Base-by-base conservation (phyloP, 2,329 filamentous ascomycete species). In the Diaporthe citrichinensis region DNA sequence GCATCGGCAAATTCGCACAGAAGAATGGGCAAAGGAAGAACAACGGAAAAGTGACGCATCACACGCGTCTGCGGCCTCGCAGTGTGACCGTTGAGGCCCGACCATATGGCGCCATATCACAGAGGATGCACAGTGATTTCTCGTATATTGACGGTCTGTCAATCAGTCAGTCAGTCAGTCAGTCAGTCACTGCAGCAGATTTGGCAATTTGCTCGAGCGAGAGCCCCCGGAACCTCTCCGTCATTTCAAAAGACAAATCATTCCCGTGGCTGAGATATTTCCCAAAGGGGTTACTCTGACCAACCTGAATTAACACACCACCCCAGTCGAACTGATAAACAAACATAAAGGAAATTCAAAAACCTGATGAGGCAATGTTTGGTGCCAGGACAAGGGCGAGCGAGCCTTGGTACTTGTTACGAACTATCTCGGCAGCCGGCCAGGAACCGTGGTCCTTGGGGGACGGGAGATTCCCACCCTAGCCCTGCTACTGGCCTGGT, bases 1-100 rank as follows among this genome's bases (percentile, higher is more conserved):
- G n/a, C 46, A 41, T 55, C 65, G 65, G 65, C 49, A 69, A 69
- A 69, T 69, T 69, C 65, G 34, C n/a, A 49, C 65, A 69, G 10
- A 41, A n/a, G 7, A 7, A 31, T 1, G 14, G 6, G 15, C 23
- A 31, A 28, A 20, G 41, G 10, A 28, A 28, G 39, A 25, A 25
- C 36, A 44, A 7, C 14, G 3, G 23, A 25, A 53, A 69, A 41
- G 31, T 55, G 65, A 69, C 5, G 7, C 65, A 69, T 69, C 65
- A 25, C 49, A 25, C 34, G 49, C 41, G 51, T 69, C 65, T 41
- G 49, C 25, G 31, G 20, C 23, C 46, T 28, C 15, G 65, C 65
- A 69, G 65, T 55, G 65, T 69, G 49, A 41, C 65, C 20, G 34
- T 55, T 55, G 46, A 28, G 46, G 46, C 65, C 46, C 23, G 46